These are phyloP conservation scores for Raffaelea albimanens DNA, from an alignment of 2,329 filamentous ascomycete species.

Conservation along the genomic window DNA sequence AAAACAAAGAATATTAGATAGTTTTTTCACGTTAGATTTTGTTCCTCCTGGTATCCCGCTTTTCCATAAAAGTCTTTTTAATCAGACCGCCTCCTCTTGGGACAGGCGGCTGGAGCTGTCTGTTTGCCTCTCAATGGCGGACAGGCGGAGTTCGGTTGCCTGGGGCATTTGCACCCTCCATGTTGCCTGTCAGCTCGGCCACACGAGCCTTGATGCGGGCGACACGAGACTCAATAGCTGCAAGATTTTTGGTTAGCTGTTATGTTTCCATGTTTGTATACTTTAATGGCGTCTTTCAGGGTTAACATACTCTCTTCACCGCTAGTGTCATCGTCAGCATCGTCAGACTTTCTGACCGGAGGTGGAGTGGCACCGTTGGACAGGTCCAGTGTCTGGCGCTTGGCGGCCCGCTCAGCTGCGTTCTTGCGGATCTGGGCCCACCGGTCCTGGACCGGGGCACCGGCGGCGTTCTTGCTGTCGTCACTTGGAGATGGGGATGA, in stretches of 20 bases:
- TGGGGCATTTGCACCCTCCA: slow-evolving; percentile 46
- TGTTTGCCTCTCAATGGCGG: slow-evolving; percentile 4
- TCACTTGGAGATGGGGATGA: slow-evolving; percentile 6
- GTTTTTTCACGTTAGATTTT: neutral
- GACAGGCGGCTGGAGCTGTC: neutral
- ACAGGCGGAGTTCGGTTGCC: slow-evolving; percentile 22
- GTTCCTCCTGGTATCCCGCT: neutral
- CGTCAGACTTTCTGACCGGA: slow-evolving; percentile 38
- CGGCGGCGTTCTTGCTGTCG: neutral
- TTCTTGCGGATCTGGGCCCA: slow-evolving; percentile 97
- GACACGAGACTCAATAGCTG: slow-evolving; percentile 91
- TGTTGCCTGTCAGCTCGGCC: slow-evolving; percentile 82
- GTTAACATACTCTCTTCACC: slow-evolving; percentile 78
- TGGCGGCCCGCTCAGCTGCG: slow-evolving; percentile 69
- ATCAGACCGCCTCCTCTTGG: neutral
- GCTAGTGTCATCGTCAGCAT: slow-evolving; percentile 79
- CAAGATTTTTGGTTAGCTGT: too few relatives aligned
- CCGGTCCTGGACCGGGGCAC: slow-evolving; percentile 50
- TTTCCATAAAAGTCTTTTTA: neutral
- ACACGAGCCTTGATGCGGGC: slow-evolving; percentile 97
- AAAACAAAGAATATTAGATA: neutral
- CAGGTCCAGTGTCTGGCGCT: slow-evolving; percentile 29
- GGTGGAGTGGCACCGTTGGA: neutral
- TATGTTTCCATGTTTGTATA: neutral
- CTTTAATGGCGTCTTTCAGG: neutral